Base-by-base conservation (phyloP, 78 protist species). In the Chrysochromulina tobinii region DNA sequence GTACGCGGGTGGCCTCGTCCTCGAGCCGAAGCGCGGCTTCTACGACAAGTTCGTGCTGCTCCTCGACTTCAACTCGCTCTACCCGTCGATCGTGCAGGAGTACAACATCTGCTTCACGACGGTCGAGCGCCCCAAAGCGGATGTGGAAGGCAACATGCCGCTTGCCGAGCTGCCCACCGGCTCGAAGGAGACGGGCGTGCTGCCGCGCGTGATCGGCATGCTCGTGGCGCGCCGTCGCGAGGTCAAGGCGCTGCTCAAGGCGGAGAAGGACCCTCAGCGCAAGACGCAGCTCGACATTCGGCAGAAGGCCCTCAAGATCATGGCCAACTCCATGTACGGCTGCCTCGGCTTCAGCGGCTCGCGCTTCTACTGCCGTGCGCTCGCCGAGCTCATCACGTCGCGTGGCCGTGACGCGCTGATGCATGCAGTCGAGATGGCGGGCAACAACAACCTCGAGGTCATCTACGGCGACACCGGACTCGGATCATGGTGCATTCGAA, bases 391-490 rank as follows among this genome's bases (percentile, higher is more conserved):
- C 75, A 97, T 99, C 91, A 99, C 99, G 1, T 0, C 93, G 0
- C 92, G 79, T 59, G 99, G 99, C 9, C 94, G 99, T 15, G 98
- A 94, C 25, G 92, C 93, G 21, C 96, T 98, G 59, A 92, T 95
- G 89, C 51, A 79, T 4, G 92, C 99, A 20, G 92, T 90, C 17
- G 95, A 93, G 53, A 72, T 81, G 61, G 61, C 58, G n/a, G n/a
- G 20, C 64, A 81, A 81, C 61, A 50, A 81, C n/a, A 81, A 81
- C 87, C 3, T 55, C 50, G 87, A 72, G 81, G 99, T 99, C 38
- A 94, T 99, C 64, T 99, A 99, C 91, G 99, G 99, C n/a, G 99
- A 99, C 96, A 99, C 99, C 2, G 94, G 89, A 14, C 51, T 89
- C 81, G 38, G 38, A 38, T 38, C 38, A 38, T 38, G 38, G 38